Evolutionary conservation across 2,329 filamentous ascomycete genomes (phyloP).

Genomic region (Xylariaceae sp.): DNA sequence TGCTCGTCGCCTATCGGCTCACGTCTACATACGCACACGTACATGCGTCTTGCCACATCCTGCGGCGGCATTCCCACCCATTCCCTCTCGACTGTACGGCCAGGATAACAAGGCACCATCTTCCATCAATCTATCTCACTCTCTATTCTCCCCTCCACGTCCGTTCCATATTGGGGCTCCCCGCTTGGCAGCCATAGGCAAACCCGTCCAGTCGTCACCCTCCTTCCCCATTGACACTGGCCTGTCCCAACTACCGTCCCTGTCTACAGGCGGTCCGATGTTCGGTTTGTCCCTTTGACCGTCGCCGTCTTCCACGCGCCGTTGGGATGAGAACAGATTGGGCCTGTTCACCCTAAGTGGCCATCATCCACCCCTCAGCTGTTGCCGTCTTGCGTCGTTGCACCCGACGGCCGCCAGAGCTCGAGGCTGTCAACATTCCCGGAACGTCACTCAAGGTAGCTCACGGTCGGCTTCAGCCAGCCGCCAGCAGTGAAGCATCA

Average conservation of each 20-base stretch:
- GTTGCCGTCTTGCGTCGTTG: constrained; percentile 10
- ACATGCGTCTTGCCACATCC: too few relatives aligned
- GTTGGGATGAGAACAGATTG: constrained; percentile 25
- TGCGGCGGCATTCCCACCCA: too few relatives aligned
- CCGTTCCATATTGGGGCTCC: constrained; percentile 7
- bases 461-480: constrained; percentile 20
- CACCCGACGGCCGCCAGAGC: constrained; percentile 19
- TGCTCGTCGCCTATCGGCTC: constrained; percentile 4
- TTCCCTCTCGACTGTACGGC: not conserved
- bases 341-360: constrained; percentile 21
- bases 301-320: constrained; percentile 22
- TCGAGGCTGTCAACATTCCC: constrained; percentile 7
- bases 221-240: constrained; percentile 13
- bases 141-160: constrained; percentile 1
- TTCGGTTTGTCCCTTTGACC: constrained; percentile 25
- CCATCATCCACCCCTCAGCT: constrained; percentile 10
- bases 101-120: not conserved
- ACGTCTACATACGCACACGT: not conserved
- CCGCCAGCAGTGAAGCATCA: constrained; percentile 14
- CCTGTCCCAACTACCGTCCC: constrained; percentile 27
- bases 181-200: not conserved
- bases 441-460: constrained; percentile 15
- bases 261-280: constrained; percentile 26
- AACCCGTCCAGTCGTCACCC: constrained; percentile 14
- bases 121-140: constrained; percentile 4